These are phyloP conservation scores for Astrothelium subdiscretum DNA, from an alignment of 495 filamentous ascomycete species.

Conservation along the genomic window DNA sequence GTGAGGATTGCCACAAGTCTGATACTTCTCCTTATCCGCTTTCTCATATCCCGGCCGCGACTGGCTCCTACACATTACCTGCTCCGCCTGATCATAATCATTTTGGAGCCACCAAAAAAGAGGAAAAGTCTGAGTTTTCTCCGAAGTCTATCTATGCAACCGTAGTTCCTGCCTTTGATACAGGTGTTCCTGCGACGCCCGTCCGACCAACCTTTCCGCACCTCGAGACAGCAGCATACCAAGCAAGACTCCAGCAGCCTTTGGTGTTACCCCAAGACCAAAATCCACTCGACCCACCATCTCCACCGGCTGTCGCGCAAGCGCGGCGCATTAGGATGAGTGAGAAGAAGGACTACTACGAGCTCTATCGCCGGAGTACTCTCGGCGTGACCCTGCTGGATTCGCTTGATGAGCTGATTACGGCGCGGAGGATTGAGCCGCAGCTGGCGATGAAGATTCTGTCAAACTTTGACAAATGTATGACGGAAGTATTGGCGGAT, in stretches of 20 bases:
- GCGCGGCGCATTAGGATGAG: conserved; percentile 19
- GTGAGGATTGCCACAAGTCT: too few species aligned
- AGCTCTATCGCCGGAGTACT: conserved; percentile 94
- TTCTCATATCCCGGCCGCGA: too few species aligned
- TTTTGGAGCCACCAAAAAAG: not conserved
- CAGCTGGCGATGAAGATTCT: conserved; percentile 98
- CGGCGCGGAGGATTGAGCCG: conserved; percentile 82
- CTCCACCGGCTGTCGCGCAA: conserved; percentile 3
- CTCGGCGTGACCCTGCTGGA: conserved; percentile 86
- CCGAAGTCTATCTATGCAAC: not conserved
- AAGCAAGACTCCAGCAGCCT: not conserved
- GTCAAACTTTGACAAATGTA: conserved; percentile 77
- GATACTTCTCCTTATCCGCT: not conserved
- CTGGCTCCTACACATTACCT: too few species aligned
- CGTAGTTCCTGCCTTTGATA: not conserved
- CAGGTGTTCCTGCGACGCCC: not conserved
- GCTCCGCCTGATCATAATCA: not conserved
- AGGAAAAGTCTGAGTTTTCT: not conserved
- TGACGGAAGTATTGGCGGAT: conserved; percentile 78
- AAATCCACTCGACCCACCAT: not conserved
- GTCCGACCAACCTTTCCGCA: not conserved
- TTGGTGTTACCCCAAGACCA: too few species aligned
- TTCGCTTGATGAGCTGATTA: conserved; percentile 92
- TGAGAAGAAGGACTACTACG: conserved; percentile 52
- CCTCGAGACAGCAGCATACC: not conserved